Evolutionary conservation across 2,329 filamentous ascomycete species (phyloP).

Genomic region (Camptophora hylomeconis): DNA sequence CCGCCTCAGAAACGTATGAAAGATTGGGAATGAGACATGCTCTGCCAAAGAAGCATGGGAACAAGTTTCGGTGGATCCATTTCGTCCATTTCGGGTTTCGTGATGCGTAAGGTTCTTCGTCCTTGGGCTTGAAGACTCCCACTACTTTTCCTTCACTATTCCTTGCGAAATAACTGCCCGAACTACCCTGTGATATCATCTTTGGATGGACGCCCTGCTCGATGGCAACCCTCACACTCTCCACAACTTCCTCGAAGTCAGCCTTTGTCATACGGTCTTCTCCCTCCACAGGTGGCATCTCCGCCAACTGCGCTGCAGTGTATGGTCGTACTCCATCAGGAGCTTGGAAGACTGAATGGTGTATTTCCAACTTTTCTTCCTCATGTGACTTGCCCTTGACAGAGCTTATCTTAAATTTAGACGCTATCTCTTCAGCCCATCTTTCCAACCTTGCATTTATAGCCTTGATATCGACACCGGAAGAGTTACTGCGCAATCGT

Average conservation of each 20-base stretch:
- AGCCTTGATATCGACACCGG: slow-evolving; percentile 91
- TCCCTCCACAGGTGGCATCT: slow-evolving; percentile 35
- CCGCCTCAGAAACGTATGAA: slow-evolving; percentile 94
- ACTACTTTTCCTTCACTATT: slow-evolving; percentile 88
- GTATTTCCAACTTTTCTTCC: slow-evolving; percentile 84
- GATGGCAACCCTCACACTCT: slow-evolving; percentile 82
- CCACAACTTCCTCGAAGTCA: slow-evolving; percentile 78
- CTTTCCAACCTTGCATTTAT: slow-evolving; percentile 91
- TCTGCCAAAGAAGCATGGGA: slow-evolving; percentile 91
- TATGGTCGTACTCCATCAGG: slow-evolving; percentile 76
- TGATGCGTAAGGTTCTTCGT: slow-evolving; percentile 94
- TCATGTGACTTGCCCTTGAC: slow-evolving; percentile 61
- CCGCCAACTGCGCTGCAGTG: slow-evolving; percentile 59
- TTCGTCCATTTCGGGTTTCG: slow-evolving; percentile 99
- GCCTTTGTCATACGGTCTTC: slow-evolving; percentile 59
- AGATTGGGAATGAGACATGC: slow-evolving; percentile 94
- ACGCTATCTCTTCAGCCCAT: slow-evolving; percentile 96
- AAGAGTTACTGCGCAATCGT: slow-evolving; percentile 56
- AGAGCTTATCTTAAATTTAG: slow-evolving; percentile 81
- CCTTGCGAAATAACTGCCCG: slow-evolving; percentile 92
- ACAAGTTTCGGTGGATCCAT: slow-evolving; percentile 96
- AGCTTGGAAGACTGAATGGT: slow-evolving; percentile 91
- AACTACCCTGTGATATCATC: slow-evolving; percentile 94
- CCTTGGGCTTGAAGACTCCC: slow-evolving; percentile 97
- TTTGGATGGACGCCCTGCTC: slow-evolving; percentile 83